Conservation (phyloP, 2,329 filamentous ascomycete species). For the Talaromyces sp. region DNA sequence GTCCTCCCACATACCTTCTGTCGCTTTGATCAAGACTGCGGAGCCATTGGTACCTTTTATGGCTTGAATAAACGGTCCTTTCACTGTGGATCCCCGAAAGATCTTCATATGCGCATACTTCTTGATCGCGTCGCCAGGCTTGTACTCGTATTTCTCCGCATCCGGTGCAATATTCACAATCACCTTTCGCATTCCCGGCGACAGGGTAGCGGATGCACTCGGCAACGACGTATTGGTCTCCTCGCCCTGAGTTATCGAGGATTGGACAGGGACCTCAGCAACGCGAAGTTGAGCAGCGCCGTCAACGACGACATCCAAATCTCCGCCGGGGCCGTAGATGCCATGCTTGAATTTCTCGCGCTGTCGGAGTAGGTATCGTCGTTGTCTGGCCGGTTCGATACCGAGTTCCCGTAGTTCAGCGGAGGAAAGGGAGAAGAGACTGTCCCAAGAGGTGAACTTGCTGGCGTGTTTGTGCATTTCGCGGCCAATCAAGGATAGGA, state of each 20-base stretch:
- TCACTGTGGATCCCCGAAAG: slow-evolving; percentile 64
- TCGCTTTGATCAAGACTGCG: slow-evolving; percentile 64
- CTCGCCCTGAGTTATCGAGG: slow-evolving; percentile 25
- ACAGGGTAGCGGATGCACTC: slow-evolving; percentile 50
- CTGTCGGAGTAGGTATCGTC: slow-evolving; percentile 84
- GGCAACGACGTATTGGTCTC: slow-evolving; percentile 26
- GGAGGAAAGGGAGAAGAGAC: slow-evolving; percentile 78
- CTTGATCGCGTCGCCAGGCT: slow-evolving; percentile 43
- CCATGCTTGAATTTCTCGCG: slow-evolving; percentile 78
- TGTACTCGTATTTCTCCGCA: slow-evolving; percentile 54
- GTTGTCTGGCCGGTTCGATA: slow-evolving; percentile 76
- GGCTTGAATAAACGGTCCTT: slow-evolving; percentile 68
- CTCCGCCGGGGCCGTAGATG: slow-evolving; percentile 74
- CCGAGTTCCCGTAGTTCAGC: slow-evolving; percentile 76
- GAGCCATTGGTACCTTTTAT: slow-evolving; percentile 58
- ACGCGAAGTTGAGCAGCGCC: slow-evolving; percentile 57
- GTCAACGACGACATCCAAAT: slow-evolving; percentile 68
- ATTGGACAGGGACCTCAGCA: slow-evolving; percentile 51
- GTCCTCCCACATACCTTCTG: slow-evolving; percentile 92
- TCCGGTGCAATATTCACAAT: slow-evolving; percentile 58
- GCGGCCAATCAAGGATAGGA: slow-evolving; percentile 87
- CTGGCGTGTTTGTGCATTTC: slow-evolving; percentile 73
- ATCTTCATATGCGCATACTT: slow-evolving; percentile 65
- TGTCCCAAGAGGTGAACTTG: slow-evolving; percentile 88
- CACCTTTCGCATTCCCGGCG: slow-evolving; percentile 54